Evolutionary conservation across 1,284 basidiomycete species (phyloP).

Genomic region (Ustilago cynodontis): DNA sequence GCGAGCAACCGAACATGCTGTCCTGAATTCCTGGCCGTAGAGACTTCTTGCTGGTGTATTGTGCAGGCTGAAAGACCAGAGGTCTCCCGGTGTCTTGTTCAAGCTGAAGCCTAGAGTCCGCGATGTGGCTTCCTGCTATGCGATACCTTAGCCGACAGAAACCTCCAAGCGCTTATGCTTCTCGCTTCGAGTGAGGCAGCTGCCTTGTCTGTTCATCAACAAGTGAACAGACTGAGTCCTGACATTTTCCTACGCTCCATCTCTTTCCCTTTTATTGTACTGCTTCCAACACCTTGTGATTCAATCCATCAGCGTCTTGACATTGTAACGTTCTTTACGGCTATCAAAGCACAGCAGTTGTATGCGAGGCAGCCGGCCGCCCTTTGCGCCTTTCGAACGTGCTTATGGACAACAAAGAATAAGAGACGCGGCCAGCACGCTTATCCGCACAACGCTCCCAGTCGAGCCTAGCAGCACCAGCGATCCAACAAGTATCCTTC

Average conservation of each 20-base stretch:
- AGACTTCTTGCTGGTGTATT: not conserved
- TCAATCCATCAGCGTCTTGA: not conserved
- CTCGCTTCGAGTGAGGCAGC: not conserved
- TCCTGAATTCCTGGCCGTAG: too few species aligned
- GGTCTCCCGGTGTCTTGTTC: too few species aligned
- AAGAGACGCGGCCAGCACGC: not conserved
- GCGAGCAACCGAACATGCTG: slow-evolving; percentile 3
- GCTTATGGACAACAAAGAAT: too few species aligned
- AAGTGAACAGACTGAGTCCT: not conserved
- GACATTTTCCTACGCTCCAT: not conserved
- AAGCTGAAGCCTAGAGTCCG: not conserved
- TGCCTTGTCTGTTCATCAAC: not conserved
- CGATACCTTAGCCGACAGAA: slow-evolving; percentile 10
- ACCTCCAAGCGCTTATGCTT: not conserved
- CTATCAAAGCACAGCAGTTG: not conserved
- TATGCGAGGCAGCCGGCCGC: slow-evolving; percentile 5
- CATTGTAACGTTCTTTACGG: not conserved
- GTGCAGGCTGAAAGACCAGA: too few species aligned
- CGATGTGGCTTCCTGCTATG: not conserved
- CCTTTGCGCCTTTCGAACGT: not conserved
- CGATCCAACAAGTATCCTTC: too few species aligned
- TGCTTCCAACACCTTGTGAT: too few species aligned
- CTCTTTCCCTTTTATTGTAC: not conserved
- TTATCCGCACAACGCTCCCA: too few species aligned
- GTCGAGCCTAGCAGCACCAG: too few species aligned